Evolutionary conservation across 306 rosid genomes (phyloP).

Genomic region (Casuarina cunninghamiana): DNA sequence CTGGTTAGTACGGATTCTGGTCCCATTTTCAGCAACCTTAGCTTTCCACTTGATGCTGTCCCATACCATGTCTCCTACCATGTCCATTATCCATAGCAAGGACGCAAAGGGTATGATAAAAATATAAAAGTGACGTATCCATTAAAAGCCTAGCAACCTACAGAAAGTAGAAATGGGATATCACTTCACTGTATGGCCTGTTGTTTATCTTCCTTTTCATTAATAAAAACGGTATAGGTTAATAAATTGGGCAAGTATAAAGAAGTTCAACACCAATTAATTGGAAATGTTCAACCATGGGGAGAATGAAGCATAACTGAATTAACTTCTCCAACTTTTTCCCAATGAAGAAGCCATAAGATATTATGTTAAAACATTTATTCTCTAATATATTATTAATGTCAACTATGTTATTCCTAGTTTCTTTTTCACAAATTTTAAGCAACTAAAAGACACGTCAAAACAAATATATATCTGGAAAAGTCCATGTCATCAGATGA

Average conservation of each 20-base stretch:
- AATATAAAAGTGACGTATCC: constrained; percentile 83
- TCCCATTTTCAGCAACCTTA: constrained; percentile 77
- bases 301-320: background rate
- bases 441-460: constrained; percentile 6
- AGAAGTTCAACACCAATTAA: background rate
- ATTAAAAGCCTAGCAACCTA: constrained; percentile 93
- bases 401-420: background rate
- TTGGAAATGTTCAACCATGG: background rate
- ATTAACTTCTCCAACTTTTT: background rate
- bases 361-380: background rate
- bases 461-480: constrained; percentile 4
- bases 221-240: background rate
- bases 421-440: constrained; percentile 11
- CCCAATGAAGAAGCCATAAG: background rate
- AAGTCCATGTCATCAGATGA: constrained; percentile 15
- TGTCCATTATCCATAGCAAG: constrained; percentile 86
- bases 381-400: background rate
- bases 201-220: background rate
- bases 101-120: constrained; percentile 88
- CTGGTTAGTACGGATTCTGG: constrained; percentile 56
- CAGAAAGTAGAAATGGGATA: constrained; percentile 33
- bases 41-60: constrained; percentile 83
- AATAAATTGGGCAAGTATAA: background rate
- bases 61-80: constrained; percentile 93
- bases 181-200: background rate